Evolutionary conservation across 1,284 basidiomycete genomes (phyloP), one percentile per base, ranked within the genome.

Genomic region (Gastroboletus turbinatus): DNA sequence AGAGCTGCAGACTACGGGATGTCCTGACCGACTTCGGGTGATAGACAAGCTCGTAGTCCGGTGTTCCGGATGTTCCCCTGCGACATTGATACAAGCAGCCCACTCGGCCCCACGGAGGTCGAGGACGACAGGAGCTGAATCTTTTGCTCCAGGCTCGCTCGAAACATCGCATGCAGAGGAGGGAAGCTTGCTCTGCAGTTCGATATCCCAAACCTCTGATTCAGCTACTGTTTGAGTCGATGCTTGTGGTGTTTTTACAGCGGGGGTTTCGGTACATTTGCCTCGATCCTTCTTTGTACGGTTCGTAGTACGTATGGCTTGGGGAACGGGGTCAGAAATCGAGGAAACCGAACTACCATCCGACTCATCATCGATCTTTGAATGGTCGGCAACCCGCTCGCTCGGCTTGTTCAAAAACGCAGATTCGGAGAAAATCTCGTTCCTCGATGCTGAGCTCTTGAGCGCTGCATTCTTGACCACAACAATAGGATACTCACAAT

Each of bases 151-250:
- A 39, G 47, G 52, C 4, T 59, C 58, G 46, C 59, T 58, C 13
- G 55, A 50, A 23, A 59, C 46, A 57, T 52, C 46, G 46, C 46
- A 17, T 46, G 39, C 51, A 57, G 62, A 60, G 58, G 61, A 63
- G 62, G 66, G 62, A 46, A 63, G 61, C 52, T 66, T 58, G 53
- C 66, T 70, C 19, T 79, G 76, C 14, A 70, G 62, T 69, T 89
- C 88, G 40, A 89, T 87, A 61, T 84, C 84, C 88, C 87, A 90
- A 23, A 82, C 63, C 23, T 82, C 74, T 16, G 88, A 90, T 54
- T 70, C 72, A 10, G 67, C 63, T 21, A 14, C 23, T 5, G 38
- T 42, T 23, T 33, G 23, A 23, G 32, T 33, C 42, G 46, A 5
- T 29, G 35, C 45, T 39, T 50, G 44, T 19, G 49, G 19, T 39